A percentile compares a stretch with the other conserved stretches of the same genome.
phyloP scores from a whole-genome alignment of 2,329 filamentous ascomycete genomes.

The Tolypocladium nubicola region DNA sequence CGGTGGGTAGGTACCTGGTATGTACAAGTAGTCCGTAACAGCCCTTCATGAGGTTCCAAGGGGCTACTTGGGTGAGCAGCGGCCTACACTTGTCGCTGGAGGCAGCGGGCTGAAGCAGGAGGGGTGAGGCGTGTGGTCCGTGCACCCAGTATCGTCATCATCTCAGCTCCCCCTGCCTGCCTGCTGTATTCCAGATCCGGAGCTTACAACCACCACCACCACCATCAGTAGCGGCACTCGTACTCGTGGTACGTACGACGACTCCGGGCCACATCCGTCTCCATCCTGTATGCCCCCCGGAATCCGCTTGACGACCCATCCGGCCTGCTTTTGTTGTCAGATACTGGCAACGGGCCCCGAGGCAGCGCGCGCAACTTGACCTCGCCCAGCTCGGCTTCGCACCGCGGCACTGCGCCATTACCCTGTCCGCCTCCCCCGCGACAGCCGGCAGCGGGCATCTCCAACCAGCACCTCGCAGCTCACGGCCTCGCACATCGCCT shows the following conservation, averaged over 20 bases:
- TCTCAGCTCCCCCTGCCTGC: neutral
- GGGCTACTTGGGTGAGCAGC: neutral
- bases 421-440: neutral
- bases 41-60: too few relatives aligned
- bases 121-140: constrained; percentile 5
- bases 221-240: neutral
- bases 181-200: neutral
- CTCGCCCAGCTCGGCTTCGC: neutral
- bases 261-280: neutral
- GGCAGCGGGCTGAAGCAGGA: neutral
- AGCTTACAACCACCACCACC: constrained; percentile 1
- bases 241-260: neutral
- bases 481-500: neutral
- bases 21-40: too few relatives aligned
- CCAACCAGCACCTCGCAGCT: neutral
- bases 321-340: neutral
- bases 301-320: constrained; percentile 1
- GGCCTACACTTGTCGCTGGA: neutral
- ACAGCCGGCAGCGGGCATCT: neutral
- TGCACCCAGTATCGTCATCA: constrained; percentile 9
- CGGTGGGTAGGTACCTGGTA: too few relatives aligned
- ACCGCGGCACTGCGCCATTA: neutral
- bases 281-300: neutral
- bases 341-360: constrained; percentile 12
- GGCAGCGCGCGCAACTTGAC: constrained; percentile 7